Percentiles rank a stretch among this genome's conserved stretches.
These are phyloP conservation scores for Onygenales sp. DNA, from an alignment of 2,329 filamentous ascomycete genomes.

Conservation along the genomic window DNA sequence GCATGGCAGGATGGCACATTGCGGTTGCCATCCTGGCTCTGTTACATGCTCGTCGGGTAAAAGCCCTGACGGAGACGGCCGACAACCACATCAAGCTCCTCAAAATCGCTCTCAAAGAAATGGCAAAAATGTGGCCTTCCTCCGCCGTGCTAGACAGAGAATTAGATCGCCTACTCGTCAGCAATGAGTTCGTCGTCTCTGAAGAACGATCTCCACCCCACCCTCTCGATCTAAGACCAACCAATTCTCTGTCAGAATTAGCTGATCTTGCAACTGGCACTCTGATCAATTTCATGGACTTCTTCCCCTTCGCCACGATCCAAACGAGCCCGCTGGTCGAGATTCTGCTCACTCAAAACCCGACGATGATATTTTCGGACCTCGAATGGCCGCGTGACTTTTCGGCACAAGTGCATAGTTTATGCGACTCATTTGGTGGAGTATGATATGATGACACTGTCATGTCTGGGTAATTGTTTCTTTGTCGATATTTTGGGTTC, in stretches of 20 bases:
- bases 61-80: slow-evolving; percentile 20
- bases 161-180: slow-evolving; percentile 19
- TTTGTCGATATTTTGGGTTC: not conserved
- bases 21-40: slow-evolving; percentile 34
- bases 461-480: not conserved
- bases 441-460: not conserved
- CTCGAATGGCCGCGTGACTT: slow-evolving; percentile 2
- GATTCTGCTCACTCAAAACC: slow-evolving; percentile 14
- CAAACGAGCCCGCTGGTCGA: slow-evolving; percentile 21
- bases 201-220: slow-evolving; percentile 9
- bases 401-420: not conserved
- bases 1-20: slow-evolving; percentile 37
- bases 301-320: slow-evolving; percentile 27
- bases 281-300: slow-evolving; percentile 23
- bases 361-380: slow-evolving; percentile 4
- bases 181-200: slow-evolving; percentile 2
- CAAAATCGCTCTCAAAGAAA: slow-evolving; percentile 22
- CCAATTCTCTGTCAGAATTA: slow-evolving; percentile 4
- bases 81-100: slow-evolving; percentile 27
- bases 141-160: slow-evolving; percentile 26
- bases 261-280: slow-evolving; percentile 5
- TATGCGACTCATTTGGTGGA: slow-evolving; percentile 1
- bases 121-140: slow-evolving; percentile 28
- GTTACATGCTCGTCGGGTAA: slow-evolving; percentile 29
- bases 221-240: slow-evolving; percentile 10